Conservation (phyloP, 225 moss, liverwort and hornwort genomes). For the Thuidium tamariscinum region DNA sequence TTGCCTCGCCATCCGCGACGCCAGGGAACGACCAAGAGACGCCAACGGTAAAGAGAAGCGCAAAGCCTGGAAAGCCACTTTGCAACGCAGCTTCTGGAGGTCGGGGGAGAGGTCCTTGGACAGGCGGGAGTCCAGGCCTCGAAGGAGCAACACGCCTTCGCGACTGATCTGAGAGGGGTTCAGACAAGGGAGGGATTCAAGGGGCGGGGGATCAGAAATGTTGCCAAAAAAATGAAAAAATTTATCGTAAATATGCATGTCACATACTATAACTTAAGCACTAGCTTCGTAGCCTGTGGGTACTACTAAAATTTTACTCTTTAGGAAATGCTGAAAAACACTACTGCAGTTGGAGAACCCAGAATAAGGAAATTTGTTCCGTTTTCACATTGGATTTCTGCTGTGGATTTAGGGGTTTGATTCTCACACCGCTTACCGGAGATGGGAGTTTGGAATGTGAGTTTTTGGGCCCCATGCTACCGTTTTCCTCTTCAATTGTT, state of each 20-base stretch:
- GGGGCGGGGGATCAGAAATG: neutral
- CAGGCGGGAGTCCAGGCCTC: conserved; percentile 44
- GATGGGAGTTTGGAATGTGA: neutral
- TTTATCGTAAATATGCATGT: neutral
- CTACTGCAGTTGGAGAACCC: neutral
- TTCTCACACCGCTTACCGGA: too few species aligned
- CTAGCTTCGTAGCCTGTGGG: neutral
- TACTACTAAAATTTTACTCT: neutral
- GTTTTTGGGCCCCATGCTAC: neutral
- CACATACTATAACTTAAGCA: neutral
- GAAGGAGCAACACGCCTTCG: conserved; percentile 36
- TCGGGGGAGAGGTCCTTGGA: conserved; percentile 35
- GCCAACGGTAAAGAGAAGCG: conserved; percentile 23
- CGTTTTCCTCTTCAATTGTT: neutral
- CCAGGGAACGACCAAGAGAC: conserved; percentile 23
- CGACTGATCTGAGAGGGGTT: conserved; percentile 2
- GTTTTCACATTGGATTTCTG: neutral
- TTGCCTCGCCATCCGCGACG: conserved; percentile 18
- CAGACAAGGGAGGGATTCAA: neutral
- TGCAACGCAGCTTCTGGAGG: conserved; percentile 51
- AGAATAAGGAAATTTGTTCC: too few species aligned
- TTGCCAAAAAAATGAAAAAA: neutral
- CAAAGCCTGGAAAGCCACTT: conserved; percentile 45
- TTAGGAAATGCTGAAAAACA: neutral
- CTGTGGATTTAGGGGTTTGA: neutral